Percentiles rank a stretch among this genome's conserved stretches.
Conservation (phyloP, 2,329 filamentous ascomycete genomes). For the Rhynchosporium graminicola region DNA sequence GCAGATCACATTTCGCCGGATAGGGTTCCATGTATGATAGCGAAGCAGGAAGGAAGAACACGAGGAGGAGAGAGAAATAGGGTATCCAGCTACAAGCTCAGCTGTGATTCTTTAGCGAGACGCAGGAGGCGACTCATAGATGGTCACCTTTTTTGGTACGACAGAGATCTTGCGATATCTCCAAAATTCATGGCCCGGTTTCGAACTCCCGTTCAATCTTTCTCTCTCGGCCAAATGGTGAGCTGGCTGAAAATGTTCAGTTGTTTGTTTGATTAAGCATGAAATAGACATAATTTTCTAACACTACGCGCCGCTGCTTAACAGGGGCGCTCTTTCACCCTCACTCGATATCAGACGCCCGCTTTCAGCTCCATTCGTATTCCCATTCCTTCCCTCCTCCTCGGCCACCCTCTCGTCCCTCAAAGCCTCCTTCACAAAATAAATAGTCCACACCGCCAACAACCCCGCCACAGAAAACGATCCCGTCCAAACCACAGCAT, state of each 20-base stretch:
- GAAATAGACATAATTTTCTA: too few species aligned
- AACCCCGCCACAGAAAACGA: constrained; percentile 29
- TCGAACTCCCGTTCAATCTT: too few species aligned
- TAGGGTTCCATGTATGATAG: constrained; percentile 3
- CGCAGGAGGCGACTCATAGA: background rate
- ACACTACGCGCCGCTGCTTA: constrained; percentile 6
- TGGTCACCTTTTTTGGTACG: too few species aligned
- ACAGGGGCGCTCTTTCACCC: constrained; percentile 28
- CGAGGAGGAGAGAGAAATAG: background rate
- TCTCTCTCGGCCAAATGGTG: too few species aligned
- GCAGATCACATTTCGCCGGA: background rate
- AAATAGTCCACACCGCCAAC: constrained; percentile 30
- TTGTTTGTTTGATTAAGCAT: too few species aligned
- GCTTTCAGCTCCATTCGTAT: background rate
- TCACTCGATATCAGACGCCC: background rate
- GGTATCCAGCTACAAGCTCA: background rate
- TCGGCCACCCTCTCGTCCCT: constrained; percentile 21
- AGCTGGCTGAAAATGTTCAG: too few species aligned
- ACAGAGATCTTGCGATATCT: too few species aligned
- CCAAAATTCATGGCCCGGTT: too few species aligned
- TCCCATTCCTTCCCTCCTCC: background rate
- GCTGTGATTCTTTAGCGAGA: background rate
- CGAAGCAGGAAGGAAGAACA: background rate
- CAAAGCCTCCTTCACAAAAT: constrained; percentile 27
- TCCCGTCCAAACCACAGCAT: constrained; percentile 33